These are phyloP conservation scores for Erythrobasidium hasegawianum DNA, from an alignment of 1,284 basidiomycete species.

Conservation along the genomic window DNA sequence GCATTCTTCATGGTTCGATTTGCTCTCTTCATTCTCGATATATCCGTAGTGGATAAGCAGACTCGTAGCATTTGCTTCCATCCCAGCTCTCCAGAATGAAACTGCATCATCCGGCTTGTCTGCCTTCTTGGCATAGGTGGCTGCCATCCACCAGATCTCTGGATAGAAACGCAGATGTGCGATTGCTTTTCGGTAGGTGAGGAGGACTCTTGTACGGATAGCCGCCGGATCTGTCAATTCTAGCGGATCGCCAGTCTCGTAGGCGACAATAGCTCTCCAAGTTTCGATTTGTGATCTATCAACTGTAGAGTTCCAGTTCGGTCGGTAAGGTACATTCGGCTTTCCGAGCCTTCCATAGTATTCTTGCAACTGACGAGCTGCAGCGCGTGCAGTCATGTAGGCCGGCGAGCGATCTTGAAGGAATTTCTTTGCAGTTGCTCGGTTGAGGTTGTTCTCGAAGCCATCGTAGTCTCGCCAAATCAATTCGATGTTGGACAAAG, in stretches of 20 bases:
- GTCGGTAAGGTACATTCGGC: conserved; percentile 63
- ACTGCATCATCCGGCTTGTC: conserved; percentile 77
- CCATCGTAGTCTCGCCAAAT: conserved; percentile 94
- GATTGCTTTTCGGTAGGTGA: conserved; percentile 81
- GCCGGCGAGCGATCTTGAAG: conserved; percentile 75
- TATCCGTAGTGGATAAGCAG: conserved; percentile 85
- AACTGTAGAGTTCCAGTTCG: conserved; percentile 61
- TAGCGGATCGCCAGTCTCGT: conserved; percentile 92
- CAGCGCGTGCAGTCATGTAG: conserved; percentile 90
- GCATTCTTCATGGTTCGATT: conserved; percentile 45
- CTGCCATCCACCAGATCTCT: conserved; percentile 78
- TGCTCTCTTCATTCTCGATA: conserved; percentile 73
- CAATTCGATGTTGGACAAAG: conserved; percentile 84
- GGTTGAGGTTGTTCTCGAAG: conserved; percentile 87
- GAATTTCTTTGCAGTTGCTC: conserved; percentile 92
- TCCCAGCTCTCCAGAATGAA: conserved; percentile 74
- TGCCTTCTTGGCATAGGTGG: conserved; percentile 65
- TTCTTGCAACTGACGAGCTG: conserved; percentile 71
- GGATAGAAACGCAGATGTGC: conserved; percentile 89
- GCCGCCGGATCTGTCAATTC: conserved; percentile 75
- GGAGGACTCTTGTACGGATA: conserved; percentile 67
- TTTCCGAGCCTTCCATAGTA: conserved; percentile 52
- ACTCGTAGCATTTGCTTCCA: conserved; percentile 82
- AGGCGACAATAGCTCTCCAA: conserved; percentile 90
- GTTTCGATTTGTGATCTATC: conserved; percentile 72